phyloP scores from a whole-genome alignment of 2,329 filamentous ascomycete genomes.

The Tolypocladium tundrense region DNA sequence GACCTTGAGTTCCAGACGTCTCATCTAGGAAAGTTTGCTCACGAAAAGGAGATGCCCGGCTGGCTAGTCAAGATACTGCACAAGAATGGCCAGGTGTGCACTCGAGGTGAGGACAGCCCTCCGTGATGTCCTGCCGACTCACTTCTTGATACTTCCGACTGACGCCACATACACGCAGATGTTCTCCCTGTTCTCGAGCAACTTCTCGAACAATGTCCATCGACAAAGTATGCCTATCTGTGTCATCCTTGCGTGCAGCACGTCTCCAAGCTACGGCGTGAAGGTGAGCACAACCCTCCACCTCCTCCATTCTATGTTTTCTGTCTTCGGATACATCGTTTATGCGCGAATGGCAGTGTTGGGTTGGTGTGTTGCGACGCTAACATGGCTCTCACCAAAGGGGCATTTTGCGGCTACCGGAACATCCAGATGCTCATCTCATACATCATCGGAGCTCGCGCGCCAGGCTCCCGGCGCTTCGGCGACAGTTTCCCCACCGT shows the following conservation, averaged over 20 bases:
- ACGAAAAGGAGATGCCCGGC: constrained; percentile 65
- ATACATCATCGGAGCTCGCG: constrained; percentile 54
- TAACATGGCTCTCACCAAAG: constrained; percentile 23
- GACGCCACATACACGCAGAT: constrained; percentile 19
- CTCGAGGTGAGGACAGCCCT: constrained; percentile 31
- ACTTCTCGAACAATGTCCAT: constrained; percentile 51
- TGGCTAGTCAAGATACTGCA: constrained; percentile 56
- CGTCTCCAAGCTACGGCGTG: constrained; percentile 68
- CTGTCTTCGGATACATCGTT: no score
- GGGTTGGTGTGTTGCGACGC: neutral
- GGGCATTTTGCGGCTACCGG: constrained; percentile 88
- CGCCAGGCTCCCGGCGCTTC: constrained; percentile 51
- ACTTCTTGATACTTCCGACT: neutral
- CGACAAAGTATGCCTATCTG: constrained; percentile 62
- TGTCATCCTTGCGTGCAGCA: constrained; percentile 70
- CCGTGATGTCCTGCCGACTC: neutral
- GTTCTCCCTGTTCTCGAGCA: constrained; percentile 53
- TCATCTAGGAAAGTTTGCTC: constrained; percentile 61
- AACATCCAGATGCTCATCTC: constrained; percentile 90
- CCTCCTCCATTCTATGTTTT: neutral
- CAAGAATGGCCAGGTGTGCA: constrained; percentile 43
- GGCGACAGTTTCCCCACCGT: constrained; percentile 58
- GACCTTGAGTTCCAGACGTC: constrained; percentile 28
- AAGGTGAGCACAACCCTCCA: constrained; percentile 36
- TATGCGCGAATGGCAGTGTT: neutral